A percentile compares a stretch with the other conserved stretches of the same genome.
These are phyloP conservation scores for Peronospora tabacina DNA, from an alignment of 352 stramenopile genomes.

Conservation along the genomic window DNA sequence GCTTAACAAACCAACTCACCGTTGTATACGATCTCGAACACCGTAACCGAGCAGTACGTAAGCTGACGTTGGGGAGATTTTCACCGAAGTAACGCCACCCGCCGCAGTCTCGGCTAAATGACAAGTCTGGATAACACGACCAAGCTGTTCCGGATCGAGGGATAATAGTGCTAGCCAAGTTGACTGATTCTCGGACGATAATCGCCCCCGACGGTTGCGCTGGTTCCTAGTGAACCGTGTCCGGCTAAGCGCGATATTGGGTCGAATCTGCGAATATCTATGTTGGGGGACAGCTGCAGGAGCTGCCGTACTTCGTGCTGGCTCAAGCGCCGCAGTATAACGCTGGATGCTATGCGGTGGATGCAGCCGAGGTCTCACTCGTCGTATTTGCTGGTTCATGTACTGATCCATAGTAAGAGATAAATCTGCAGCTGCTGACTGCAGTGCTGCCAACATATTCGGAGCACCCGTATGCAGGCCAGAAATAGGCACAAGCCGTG, in stretches of 20 bases:
- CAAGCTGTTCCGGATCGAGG: conserved; percentile 66
- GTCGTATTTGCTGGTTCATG: conserved; percentile 76
- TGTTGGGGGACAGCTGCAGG: conserved; percentile 37
- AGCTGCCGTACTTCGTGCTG: conserved; percentile 19
- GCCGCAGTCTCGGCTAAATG: conserved; percentile 72
- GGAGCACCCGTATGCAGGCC: conserved; percentile 28
- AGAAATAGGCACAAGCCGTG: conserved; percentile 32
- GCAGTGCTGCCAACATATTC: conserved; percentile 56
- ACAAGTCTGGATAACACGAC: conserved; percentile 73
- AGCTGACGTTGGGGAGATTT: conserved; percentile 81
- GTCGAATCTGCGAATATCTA: conserved; percentile 74
- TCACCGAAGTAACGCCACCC: conserved; percentile 84
- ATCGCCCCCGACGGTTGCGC: conserved; percentile 53
- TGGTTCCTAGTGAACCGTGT: conserved; percentile 72
- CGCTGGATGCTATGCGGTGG: conserved; percentile 35
- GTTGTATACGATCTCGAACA: conserved; percentile 75
- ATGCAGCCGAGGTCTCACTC: conserved; percentile 59
- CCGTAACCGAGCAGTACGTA: conserved; percentile 83
- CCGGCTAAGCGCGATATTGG: conserved; percentile 77
- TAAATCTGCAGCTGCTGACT: conserved; percentile 49
- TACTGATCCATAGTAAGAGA: conserved; percentile 73
- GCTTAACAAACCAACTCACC: conserved; percentile 29
- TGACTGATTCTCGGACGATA: conserved; percentile 78
- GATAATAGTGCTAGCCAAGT: conserved; percentile 83
- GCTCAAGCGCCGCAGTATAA: conserved; percentile 28